Evolutionary conservation across 306 rosid genomes (phyloP).

Genomic region (Hippophae rhamnoides): DNA sequence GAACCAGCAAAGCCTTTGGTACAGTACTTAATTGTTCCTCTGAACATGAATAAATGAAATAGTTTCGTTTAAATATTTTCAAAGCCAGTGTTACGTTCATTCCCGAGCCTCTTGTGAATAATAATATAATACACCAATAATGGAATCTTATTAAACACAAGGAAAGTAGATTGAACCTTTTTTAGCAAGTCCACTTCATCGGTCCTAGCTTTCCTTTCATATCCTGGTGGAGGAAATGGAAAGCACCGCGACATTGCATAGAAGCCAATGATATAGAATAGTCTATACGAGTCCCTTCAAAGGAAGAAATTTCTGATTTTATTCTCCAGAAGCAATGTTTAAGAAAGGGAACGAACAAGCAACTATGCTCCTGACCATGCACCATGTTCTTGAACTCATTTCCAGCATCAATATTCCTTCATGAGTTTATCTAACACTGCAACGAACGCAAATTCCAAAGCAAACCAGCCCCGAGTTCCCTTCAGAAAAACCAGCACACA

Average conservation of each 20-base stretch:
- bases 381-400: constrained; percentile 88
- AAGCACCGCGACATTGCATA: constrained; percentile 99
- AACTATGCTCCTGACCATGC: constrained; percentile 83
- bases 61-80: not conserved
- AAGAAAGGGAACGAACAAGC: constrained; percentile 63
- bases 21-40: too few species aligned
- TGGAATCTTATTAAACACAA: not conserved
- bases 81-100: constrained; percentile 2
- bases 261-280: constrained; percentile 29
- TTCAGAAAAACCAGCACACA: constrained; percentile 10
- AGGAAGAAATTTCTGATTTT: constrained; percentile 33
- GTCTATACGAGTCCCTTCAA: constrained; percentile 34
- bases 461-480: constrained; percentile 24
- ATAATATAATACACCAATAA: constrained; percentile 9
- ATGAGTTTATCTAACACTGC: constrained; percentile 39
- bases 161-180: constrained; percentile 49
- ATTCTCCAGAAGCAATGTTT: constrained; percentile 49
- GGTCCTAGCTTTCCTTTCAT: constrained; percentile 63
- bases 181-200: constrained; percentile 52
- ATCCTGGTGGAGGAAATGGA: constrained; percentile 94
- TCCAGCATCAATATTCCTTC: constrained; percentile 61
- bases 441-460: constrained; percentile 26
- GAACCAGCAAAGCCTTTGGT: too few species aligned
- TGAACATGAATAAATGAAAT: too few species aligned
- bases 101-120: not conserved